phyloP scores from a whole-genome alignment of 2,329 filamentous ascomycete species.

The Chrysosporium keratinophilum region DNA sequence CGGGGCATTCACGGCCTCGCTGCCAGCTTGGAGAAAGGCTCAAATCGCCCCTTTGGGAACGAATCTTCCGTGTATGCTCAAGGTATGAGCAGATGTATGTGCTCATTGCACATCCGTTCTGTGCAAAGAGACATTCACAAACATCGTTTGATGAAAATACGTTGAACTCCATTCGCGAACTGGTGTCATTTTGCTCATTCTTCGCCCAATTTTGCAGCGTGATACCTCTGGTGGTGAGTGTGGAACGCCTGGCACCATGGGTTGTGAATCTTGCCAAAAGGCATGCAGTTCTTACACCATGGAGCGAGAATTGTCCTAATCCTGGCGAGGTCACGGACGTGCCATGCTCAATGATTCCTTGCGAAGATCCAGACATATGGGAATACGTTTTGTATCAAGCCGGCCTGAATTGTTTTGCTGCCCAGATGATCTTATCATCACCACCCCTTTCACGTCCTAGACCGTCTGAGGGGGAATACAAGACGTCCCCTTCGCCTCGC shows the following conservation, averaged over 20 bases:
- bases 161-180: slow-evolving; percentile 16
- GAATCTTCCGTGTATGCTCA: slow-evolving; percentile 43
- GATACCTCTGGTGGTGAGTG: slow-evolving; percentile 13
- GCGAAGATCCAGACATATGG: slow-evolving; percentile 42
- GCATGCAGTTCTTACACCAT: slow-evolving; percentile 22
- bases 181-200: slow-evolving; percentile 23
- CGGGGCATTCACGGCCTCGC: slow-evolving; percentile 42
- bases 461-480: background rate
- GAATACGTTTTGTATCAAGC: slow-evolving; percentile 56
- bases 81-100: slow-evolving; percentile 61
- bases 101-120: slow-evolving; percentile 44
- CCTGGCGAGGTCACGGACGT: slow-evolving; percentile 9
- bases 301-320: background rate
- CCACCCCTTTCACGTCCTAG: background rate
- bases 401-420: slow-evolving; percentile 62
- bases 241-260: slow-evolving; percentile 46
- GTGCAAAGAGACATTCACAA: slow-evolving; percentile 17
- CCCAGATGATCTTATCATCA: slow-evolving; percentile 49
- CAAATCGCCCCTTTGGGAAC: slow-evolving; percentile 43
- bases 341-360: background rate
- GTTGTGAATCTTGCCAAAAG: slow-evolving; percentile 44
- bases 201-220: slow-evolving; percentile 12
- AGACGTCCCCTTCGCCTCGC: slow-evolving; percentile 15
- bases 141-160: slow-evolving; percentile 14
- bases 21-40: slow-evolving; percentile 15